Base-by-base conservation (phyloP, 805 yeast species). In the Pichia thaimueangensis region DNA sequence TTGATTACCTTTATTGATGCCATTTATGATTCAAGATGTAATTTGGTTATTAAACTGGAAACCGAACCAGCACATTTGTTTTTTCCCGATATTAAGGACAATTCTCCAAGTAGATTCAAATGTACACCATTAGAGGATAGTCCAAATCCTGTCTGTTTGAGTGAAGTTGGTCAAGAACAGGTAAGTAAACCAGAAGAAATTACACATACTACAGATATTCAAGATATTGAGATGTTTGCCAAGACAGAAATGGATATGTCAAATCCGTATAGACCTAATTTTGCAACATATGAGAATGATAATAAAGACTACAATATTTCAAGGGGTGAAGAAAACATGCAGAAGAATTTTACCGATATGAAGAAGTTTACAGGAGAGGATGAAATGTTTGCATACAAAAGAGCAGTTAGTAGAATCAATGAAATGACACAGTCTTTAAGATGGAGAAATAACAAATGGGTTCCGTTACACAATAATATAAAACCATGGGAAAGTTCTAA, bases 281-380 rank as follows among this genome's bases (percentile, higher is more conserved):
- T 77, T 8, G 67, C 84, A 4, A 70, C 82, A 4, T 82, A 82
- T 52, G 78, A 76, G 48, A 76, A 74, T 44, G 70, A 67, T 21
- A 57, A 55, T 33, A 60, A 63, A 35, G 62, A 59, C 15, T 69
- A 55, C 32, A 51, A 56, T 43, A 60, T 49, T 44, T 47, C 13
- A 34, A 30, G 35, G 10, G 47, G 43, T 23, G 40, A 47, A 6
- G 43, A 38, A 8, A 51, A 50, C 16, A 41, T 58, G 30, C 45
- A 50, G 21, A 60, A 61, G 10, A 66, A 76, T 51, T 77, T 68
- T 50, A 65, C 71, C 12, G 68, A 78, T 39, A 56, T 70, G 16
- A 64, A 67, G 10, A 76, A 78, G 9, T 82, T 82, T 52, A 82
- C 87, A 0, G 89, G 89, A 20, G 86, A 82, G 52, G 89, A 82